Evolutionary conservation across 2,329 filamentous ascomycete genomes (phyloP).

Genomic region (Monosporascus sp.): DNA sequence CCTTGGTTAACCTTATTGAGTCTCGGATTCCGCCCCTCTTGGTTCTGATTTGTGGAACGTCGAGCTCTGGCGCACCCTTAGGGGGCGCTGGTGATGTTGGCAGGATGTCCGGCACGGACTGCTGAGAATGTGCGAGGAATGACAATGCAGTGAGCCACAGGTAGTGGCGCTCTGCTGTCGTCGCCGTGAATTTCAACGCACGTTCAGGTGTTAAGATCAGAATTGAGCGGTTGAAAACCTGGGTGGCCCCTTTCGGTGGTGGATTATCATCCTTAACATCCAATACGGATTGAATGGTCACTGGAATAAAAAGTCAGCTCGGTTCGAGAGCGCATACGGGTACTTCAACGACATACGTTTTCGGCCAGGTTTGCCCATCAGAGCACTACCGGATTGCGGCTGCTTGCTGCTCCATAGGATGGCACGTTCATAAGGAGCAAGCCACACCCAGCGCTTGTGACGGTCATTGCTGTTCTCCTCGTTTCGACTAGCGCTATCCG

Average conservation of each 20-base stretch:
- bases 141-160: conserved; percentile 92
- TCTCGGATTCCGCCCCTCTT: conserved; percentile 66
- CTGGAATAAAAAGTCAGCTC: conserved; percentile 44
- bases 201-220: conserved; percentile 89
- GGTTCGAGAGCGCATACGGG: conserved; percentile 4
- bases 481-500: conserved; percentile 58
- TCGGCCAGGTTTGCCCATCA: conserved; percentile 90
- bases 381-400: conserved; percentile 76
- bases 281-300: conserved; percentile 90
- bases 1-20: conserved; percentile 84
- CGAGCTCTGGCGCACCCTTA: conserved; percentile 45
- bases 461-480: conserved; percentile 71
- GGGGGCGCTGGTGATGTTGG: conserved; percentile 35
- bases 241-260: conserved; percentile 62
- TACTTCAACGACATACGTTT: conserved; percentile 65
- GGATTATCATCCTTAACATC: conserved; percentile 95
- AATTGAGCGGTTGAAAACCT: conserved; percentile 86
- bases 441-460: conserved; percentile 97
- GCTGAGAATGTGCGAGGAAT: conserved; percentile 86
- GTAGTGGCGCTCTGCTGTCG: conserved; percentile 79
- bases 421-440: conserved; percentile 90
- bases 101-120: conserved; percentile 71
- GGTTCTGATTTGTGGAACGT: conserved; percentile 41
- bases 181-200: conserved; percentile 90
- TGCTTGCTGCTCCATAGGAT: conserved; percentile 99